phyloP scores from a whole-genome alignment of 768 basidiomycete species.

The Lepiota brunneoincarnata region DNA sequence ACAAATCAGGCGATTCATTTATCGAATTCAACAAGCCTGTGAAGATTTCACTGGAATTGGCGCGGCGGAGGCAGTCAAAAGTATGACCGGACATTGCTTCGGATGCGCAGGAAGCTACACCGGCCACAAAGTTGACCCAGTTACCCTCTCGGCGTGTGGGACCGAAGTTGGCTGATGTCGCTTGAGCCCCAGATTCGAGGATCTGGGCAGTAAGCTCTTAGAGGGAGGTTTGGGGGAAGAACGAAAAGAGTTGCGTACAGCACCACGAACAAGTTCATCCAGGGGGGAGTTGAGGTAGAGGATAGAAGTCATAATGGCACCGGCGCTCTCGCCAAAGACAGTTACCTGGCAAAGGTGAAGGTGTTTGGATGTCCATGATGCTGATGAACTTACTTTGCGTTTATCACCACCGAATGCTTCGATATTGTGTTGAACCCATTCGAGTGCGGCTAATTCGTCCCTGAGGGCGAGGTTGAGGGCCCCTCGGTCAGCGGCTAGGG shows the following conservation, averaged over 20 bases:
- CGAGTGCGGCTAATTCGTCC: constrained; percentile 42
- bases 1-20: constrained; percentile 13
- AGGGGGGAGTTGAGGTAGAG: constrained; percentile 34
- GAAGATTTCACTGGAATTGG: constrained; percentile 22
- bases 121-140: constrained; percentile 38
- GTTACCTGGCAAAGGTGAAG: constrained; percentile 34
- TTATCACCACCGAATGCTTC: constrained; percentile 56
- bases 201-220: constrained; percentile 25
- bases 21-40: constrained; percentile 16
- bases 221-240: neutral
- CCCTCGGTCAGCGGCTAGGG: constrained; percentile 29
- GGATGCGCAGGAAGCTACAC: constrained; percentile 30
- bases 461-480: constrained; percentile 46
- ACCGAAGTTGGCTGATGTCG: constrained; percentile 27
- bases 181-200: constrained; percentile 40
- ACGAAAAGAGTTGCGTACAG: constrained; percentile 15
- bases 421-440: constrained; percentile 63
- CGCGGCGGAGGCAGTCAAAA: constrained; percentile 30
- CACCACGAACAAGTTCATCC: constrained; percentile 31
- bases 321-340: constrained; percentile 52
- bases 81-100: constrained; percentile 24
- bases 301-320: constrained; percentile 41
- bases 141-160: constrained; percentile 27
- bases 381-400: constrained; percentile 18
- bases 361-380: neutral